A percentile compares a stretch with the other conserved stretches of the same genome.
These are phyloP conservation scores for Barnettozyma siamensis DNA, from an alignment of 805 yeast genomes.

Conservation along the genomic window DNA sequence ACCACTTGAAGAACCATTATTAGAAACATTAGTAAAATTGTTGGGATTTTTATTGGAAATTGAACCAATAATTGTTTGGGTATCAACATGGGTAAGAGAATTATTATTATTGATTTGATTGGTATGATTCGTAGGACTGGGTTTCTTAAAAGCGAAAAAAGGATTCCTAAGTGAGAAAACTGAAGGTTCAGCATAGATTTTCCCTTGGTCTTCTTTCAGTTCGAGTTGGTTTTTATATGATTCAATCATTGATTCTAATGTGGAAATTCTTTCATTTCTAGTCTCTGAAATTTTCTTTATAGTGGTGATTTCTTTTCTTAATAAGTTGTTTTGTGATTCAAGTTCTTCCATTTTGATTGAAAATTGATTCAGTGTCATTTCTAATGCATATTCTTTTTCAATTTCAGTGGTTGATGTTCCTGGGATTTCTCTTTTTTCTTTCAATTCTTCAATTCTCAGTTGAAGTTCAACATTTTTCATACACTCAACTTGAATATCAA, in stretches of 20 bases:
- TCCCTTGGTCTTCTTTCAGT: slow-evolving; percentile 4
- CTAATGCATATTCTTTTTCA: slow-evolving; percentile 47
- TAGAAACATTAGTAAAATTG: neutral
- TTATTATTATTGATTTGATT: neutral
- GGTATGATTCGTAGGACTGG: neutral
- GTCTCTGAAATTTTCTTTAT: slow-evolving; percentile 52
- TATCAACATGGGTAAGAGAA: neutral
- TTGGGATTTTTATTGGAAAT: neutral
- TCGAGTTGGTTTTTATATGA: slow-evolving; percentile 37
- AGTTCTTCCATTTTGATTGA: slow-evolving; percentile 55
- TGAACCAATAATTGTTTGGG: neutral
- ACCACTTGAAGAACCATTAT: slow-evolving; percentile 1
- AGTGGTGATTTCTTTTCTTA: slow-evolving; percentile 50
- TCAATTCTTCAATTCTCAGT: slow-evolving; percentile 34
- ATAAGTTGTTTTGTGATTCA: slow-evolving; percentile 51
- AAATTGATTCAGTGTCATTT: slow-evolving; percentile 51
- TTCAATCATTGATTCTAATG: slow-evolving; percentile 43
- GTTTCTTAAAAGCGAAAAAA: slow-evolving; percentile 7
- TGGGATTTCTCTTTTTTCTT: slow-evolving; percentile 23
- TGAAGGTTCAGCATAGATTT: slow-evolving; percentile 6
- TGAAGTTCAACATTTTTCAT: slow-evolving; percentile 34
- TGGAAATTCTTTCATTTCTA: slow-evolving; percentile 50
- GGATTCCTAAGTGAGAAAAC: slow-evolving; percentile 16
- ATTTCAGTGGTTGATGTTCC: slow-evolving; percentile 31
- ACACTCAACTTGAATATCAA: slow-evolving; percentile 25